Base-by-base conservation (phyloP, 192 early-diverging fungal genomes). In the Coemansia sp. region DNA sequence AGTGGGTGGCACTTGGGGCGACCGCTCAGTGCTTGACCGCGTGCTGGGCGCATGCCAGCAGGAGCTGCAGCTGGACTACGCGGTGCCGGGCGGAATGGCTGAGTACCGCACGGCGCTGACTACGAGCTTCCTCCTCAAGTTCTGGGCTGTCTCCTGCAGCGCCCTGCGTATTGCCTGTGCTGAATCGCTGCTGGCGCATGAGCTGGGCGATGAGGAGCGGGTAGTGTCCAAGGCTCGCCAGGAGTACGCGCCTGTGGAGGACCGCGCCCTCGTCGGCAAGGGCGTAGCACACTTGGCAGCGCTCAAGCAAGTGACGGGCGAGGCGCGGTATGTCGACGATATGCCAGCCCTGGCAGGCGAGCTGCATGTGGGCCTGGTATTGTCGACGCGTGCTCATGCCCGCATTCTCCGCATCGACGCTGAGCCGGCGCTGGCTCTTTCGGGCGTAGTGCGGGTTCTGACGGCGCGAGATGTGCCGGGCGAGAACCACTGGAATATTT, bases 281-380 rank as follows among this genome's bases (percentile, higher is more conserved):
- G 72, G 80, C 37, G 78, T 92, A 15, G 76, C 89, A 17, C 93
- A 94, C 69, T 57, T 89, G 46, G 85, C 91, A 31, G 93, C 92
- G 12, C 77, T 92, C 67, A 93, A 92, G 81, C 94, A 95, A 68
- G 86, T 87, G 34, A 94, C 93, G 23, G 94, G 94, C 41, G 92
- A 93, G 74, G 93, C 93, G n/a, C 71, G 87, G 27, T 95, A 94
- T 69, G 69, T 89, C 5, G 93, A 95, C 77, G 94, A 95, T 70
- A 93, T 94, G 70, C 94, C 94, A 14, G 74, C 75, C 31, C 41
- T 88, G 2, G 66, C 79, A 12, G 87, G 86, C 74, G 94, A 95
- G 80, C 68, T 89, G 62, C 88, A 92, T 70, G 86, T 85, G 58
- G 88, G 76, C 11, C 71, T 94, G 63, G 90, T 95, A 46, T 70